Conservation (phyloP, 83 land plant species). For the Diphasiastrum complanatum region DNA sequence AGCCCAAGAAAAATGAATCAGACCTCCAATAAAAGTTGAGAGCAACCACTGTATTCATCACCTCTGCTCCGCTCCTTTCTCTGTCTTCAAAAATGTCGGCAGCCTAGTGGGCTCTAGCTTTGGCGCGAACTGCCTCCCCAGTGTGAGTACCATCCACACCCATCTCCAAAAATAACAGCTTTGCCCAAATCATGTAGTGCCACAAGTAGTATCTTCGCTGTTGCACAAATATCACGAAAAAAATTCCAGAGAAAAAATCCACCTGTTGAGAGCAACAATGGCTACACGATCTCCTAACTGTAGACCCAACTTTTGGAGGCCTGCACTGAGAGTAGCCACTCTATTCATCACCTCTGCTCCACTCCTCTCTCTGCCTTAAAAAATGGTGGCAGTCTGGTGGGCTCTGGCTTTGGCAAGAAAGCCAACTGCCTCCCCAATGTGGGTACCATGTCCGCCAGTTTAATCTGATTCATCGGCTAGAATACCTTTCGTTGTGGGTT, state of each 20-base stretch:
- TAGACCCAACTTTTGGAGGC: slow-evolving; percentile 46
- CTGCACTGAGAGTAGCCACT: slow-evolving; percentile 44
- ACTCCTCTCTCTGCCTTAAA: slow-evolving; percentile 20
- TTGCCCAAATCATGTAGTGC: background rate
- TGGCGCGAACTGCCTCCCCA: no score
- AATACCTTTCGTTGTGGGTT: no score
- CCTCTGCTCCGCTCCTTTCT: no score
- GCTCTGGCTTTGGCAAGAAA: slow-evolving; percentile 9
- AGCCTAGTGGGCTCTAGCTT: no score
- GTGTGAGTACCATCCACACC: no score
- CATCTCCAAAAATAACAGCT: no score
- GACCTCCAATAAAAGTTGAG: no score
- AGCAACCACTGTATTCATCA: no score
- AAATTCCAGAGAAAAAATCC: background rate
- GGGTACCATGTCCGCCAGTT: no score
- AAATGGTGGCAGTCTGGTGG: slow-evolving; percentile 7
- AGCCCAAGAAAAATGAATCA: no score
- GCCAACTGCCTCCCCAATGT: slow-evolving; percentile 18
- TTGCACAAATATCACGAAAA: background rate
- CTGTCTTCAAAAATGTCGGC: no score
- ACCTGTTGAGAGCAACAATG: slow-evolving; percentile 90
- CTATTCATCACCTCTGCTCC: slow-evolving; percentile 45
- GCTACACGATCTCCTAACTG: slow-evolving; percentile 66
- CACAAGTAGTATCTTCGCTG: background rate
- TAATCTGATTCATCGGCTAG: no score